A percentile compares a stretch with the other conserved stretches of the same genome.
Evolutionary conservation across 2,329 filamentous ascomycete species (phyloP).

Genomic region (Diplodia seriata): DNA sequence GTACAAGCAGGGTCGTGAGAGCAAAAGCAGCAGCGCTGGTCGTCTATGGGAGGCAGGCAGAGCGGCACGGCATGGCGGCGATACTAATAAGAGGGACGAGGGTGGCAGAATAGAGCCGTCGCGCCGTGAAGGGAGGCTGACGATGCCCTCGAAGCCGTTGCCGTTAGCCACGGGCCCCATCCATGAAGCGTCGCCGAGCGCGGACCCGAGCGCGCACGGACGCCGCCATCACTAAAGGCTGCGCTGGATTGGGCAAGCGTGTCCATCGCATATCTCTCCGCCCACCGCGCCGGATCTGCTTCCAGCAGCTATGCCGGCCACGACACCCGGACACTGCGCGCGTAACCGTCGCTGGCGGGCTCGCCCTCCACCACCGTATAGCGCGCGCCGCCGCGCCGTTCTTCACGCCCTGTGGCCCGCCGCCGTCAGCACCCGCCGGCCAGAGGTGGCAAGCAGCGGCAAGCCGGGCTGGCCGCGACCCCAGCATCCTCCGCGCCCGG

Average conservation of each 20-base stretch:
- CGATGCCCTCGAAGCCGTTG: conserved; percentile 24
- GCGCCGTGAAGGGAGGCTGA: conserved; percentile 27
- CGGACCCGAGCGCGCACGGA: conserved; percentile 21
- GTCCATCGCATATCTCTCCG: conserved; percentile 28
- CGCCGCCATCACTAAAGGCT: conserved; percentile 16
- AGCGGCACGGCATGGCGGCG: conserved; percentile 24
- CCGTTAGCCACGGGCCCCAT: conserved; percentile 28
- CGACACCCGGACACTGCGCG: conserved; percentile 1
- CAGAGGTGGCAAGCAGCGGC: conserved; percentile 7
- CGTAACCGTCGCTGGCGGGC: not conserved
- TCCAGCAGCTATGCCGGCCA: conserved; percentile 14
- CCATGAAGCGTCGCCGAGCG: conserved; percentile 22
- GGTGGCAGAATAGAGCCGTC: conserved; percentile 26
- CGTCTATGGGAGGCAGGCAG: conserved; percentile 8
- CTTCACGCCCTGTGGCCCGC: not conserved
- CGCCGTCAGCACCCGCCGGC: not conserved
- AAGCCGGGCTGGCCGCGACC: conserved; percentile 11
- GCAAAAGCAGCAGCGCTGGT: conserved; percentile 16
- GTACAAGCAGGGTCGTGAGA: conserved; percentile 5
- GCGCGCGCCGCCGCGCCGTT: conserved; percentile 3
- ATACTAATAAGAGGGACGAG: conserved; percentile 29
- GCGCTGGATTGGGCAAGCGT: conserved; percentile 30
- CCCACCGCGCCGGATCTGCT: conserved; percentile 16
- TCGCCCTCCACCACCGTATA: conserved; percentile 10
- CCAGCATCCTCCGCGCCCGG: conserved; percentile 7